A percentile compares a stretch with the other conserved stretches of the same genome.
Evolutionary conservation across 2,329 filamentous ascomycete genomes (phyloP).

Genomic region (Hypocreales sp.): DNA sequence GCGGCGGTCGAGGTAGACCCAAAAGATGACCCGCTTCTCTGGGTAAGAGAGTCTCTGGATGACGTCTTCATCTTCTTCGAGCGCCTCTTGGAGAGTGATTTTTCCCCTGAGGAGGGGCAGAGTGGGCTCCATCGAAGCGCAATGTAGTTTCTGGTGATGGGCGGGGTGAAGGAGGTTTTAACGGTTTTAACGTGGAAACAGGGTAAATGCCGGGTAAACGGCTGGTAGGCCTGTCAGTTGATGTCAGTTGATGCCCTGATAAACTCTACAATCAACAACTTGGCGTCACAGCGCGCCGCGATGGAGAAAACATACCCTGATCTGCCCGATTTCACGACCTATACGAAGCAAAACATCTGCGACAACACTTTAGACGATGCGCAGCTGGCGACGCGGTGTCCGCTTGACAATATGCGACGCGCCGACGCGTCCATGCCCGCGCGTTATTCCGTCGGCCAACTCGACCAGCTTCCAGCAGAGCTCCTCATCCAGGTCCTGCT

Average conservation of each 20-base stretch:
- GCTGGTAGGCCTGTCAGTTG: no score
- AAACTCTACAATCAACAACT: no score
- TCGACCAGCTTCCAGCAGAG: background rate
- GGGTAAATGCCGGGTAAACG: no score
- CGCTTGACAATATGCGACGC: slow-evolving; percentile 1
- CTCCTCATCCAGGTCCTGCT: background rate
- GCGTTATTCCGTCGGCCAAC: background rate
- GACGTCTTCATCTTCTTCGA: background rate
- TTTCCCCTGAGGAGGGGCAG: slow-evolving; percentile 1
- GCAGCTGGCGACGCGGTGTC: slow-evolving; percentile 1
- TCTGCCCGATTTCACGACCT: background rate
- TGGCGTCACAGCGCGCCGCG: no score
- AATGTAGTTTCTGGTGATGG: background rate
- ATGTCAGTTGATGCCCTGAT: no score
- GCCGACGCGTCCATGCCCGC: background rate
- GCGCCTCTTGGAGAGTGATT: background rate
- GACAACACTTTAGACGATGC: slow-evolving; percentile 1
- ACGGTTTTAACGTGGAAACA: no score
- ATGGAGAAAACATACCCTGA: no score
- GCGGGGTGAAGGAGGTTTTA: no score
- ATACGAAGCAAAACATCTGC: background rate
- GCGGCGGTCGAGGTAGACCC: background rate
- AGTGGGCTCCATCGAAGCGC: background rate
- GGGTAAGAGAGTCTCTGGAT: background rate
- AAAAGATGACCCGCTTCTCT: background rate